phyloP scores from a whole-genome alignment of 192 early-diverging fungal species.

The Coemansia interrupta region DNA sequence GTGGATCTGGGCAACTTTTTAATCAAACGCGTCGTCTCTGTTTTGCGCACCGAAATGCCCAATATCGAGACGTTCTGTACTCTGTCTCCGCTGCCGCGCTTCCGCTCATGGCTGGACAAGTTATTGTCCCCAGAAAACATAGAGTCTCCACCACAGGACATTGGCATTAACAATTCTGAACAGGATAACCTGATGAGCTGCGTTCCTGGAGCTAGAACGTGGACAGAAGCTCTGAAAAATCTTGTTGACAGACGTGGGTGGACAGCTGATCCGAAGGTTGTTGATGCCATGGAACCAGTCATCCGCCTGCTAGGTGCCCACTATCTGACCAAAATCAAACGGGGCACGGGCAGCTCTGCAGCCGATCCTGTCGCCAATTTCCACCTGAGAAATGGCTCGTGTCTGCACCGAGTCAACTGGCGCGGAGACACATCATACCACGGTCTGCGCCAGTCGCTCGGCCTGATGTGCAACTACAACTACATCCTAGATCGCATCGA shows the following conservation, averaged over 20 bases:
- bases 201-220: slow-evolving; percentile 26
- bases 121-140: slow-evolving; percentile 39
- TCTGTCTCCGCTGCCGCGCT: slow-evolving; percentile 85
- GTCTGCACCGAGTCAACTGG: slow-evolving; percentile 85
- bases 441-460: slow-evolving; percentile 81
- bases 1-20: slow-evolving; percentile 89
- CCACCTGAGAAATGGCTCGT: slow-evolving; percentile 91
- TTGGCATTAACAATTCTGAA: slow-evolving; percentile 10
- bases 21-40: slow-evolving; percentile 84
- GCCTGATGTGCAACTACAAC: slow-evolving; percentile 94
- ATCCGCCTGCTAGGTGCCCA: slow-evolving; percentile 39
- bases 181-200: slow-evolving; percentile 9
- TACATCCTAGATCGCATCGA: slow-evolving; percentile 76
- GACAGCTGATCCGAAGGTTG: slow-evolving; percentile 27
- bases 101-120: slow-evolving; percentile 73
- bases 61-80: slow-evolving; percentile 79
- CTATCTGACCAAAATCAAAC: slow-evolving; percentile 40
- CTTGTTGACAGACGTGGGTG: slow-evolving; percentile 43
- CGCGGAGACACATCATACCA: slow-evolving; percentile 76
- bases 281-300: slow-evolving; percentile 45
- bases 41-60: slow-evolving; percentile 67
- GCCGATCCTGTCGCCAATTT: slow-evolving; percentile 95
- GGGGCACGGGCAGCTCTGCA: slow-evolving; percentile 53
- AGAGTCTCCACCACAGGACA: slow-evolving; percentile 10
- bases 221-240: slow-evolving; percentile 40